Conservation (phyloP, 768 basidiomycete genomes). For the Tricholomella constricta region DNA sequence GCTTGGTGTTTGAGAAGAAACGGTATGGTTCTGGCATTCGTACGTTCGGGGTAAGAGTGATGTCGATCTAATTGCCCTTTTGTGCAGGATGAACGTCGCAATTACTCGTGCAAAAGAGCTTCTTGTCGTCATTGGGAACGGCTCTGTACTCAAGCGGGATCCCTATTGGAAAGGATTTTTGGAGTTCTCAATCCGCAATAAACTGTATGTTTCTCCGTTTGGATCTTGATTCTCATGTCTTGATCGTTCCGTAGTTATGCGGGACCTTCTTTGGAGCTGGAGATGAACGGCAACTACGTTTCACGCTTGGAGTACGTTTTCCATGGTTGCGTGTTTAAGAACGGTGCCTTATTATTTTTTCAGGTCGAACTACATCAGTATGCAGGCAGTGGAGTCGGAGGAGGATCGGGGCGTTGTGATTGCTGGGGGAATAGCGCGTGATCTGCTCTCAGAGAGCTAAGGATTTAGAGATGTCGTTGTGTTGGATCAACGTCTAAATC, state of each 20-base stretch:
- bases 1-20: slow-evolving; percentile 48
- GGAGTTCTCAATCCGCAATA: slow-evolving; percentile 48
- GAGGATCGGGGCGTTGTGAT: slow-evolving; percentile 33
- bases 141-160: slow-evolving; percentile 40
- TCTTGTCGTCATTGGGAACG: slow-evolving; percentile 51
- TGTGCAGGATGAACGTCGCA: slow-evolving; percentile 53
- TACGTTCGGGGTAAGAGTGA: neutral
- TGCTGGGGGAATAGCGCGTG: slow-evolving; percentile 37
- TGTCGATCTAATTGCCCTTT: neutral
- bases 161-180: slow-evolving; percentile 54
- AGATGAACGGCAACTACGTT: slow-evolving; percentile 50
- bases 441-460: slow-evolving; percentile 23
- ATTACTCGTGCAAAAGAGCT: slow-evolving; percentile 57
- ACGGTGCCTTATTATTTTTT: neutral
- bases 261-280: slow-evolving; percentile 44
- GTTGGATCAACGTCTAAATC: too few species aligned
- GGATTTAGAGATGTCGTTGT: too few species aligned
- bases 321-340: neutral
- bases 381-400: slow-evolving; percentile 21
- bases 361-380: slow-evolving; percentile 25
- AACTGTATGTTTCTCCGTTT: slow-evolving; percentile 34
- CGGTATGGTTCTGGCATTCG: slow-evolving; percentile 30
- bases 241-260: slow-evolving; percentile 35
- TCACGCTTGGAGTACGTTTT: slow-evolving; percentile 46
- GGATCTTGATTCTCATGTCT: neutral